phyloP scores from a whole-genome alignment of 83 land plant genomes.

The Diphasiastrum complanatum region DNA sequence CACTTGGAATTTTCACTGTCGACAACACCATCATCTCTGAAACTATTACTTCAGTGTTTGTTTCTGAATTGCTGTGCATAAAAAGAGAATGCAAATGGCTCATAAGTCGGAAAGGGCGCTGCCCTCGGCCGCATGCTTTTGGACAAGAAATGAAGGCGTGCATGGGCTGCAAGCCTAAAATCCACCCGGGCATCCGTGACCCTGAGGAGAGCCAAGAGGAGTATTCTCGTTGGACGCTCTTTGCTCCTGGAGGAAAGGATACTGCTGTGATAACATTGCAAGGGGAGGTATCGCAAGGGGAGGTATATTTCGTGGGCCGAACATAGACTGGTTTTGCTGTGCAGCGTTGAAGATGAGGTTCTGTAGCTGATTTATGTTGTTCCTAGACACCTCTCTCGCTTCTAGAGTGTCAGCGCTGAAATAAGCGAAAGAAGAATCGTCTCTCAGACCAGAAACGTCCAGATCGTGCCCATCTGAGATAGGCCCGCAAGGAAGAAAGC shows the following conservation, averaged over 20 bases:
- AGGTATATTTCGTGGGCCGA: constrained; percentile 12
- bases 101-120: too few species aligned
- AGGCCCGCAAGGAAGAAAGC: constrained; percentile 22
- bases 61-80: too few species aligned
- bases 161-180: too few species aligned
- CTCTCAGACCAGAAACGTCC: neutral
- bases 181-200: constrained; percentile 15
- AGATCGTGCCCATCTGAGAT: too few species aligned
- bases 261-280: constrained; percentile 12
- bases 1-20: too few species aligned
- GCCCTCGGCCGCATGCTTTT: too few species aligned
- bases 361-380: neutral
- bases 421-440: constrained; percentile 16
- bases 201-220: constrained; percentile 35
- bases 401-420: constrained; percentile 31
- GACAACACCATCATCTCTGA: too few species aligned
- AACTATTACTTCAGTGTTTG: too few species aligned
- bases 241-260: constrained; percentile 33
- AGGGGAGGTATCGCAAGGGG: too few species aligned
- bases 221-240: constrained; percentile 39
- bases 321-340: constrained; percentile 14
- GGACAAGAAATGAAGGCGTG: too few species aligned
- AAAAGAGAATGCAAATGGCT: too few species aligned
- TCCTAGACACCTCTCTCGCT: constrained; percentile 13
- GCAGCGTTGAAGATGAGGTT: constrained; percentile 17